A percentile compares a stretch with the other conserved stretches of the same genome.
Conservation (phyloP, 2,329 filamentous ascomycete species). For the Fusarium sarcochroum region DNA sequence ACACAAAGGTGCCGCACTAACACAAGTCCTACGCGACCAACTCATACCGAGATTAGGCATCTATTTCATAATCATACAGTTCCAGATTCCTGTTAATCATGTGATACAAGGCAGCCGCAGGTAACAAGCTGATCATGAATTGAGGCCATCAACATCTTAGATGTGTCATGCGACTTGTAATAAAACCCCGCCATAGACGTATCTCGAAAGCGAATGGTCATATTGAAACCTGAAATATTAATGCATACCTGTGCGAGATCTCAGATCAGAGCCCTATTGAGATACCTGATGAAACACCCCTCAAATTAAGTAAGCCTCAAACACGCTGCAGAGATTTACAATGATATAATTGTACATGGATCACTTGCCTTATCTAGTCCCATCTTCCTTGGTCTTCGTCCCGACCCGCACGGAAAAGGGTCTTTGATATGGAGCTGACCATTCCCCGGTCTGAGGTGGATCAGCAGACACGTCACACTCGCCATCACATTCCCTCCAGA, state of each 20-base stretch:
- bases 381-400: conserved; percentile 20
- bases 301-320: not conserved
- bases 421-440: conserved; percentile 13
- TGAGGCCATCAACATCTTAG: not conserved
- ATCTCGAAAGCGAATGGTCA: not conserved
- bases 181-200: conserved; percentile 10
- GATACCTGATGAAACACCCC: not conserved
- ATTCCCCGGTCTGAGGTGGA: conserved; percentile 31
- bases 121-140: conserved; percentile 8
- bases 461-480: conserved; percentile 49
- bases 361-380: not conserved
- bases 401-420: conserved; percentile 19
- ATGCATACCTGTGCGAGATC: conserved; percentile 8
- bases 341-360: conserved; percentile 33
- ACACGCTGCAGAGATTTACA: not conserved
- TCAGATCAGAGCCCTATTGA: conserved; percentile 15
- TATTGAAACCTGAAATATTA: not conserved
- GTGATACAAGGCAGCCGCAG: conserved; percentile 27
- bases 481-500: conserved; percentile 12
- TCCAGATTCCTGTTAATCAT: conserved; percentile 18
- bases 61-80: conserved; percentile 9
- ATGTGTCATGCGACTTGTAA: conserved; percentile 21
- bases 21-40: conserved; percentile 10
- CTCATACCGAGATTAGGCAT: conserved; percentile 23
- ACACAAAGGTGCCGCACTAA: not conserved